A percentile compares a stretch with the other conserved stretches of the same genome.
phyloP scores from a whole-genome alignment of 805 yeast species.

The Myxozyma geophila region DNA sequence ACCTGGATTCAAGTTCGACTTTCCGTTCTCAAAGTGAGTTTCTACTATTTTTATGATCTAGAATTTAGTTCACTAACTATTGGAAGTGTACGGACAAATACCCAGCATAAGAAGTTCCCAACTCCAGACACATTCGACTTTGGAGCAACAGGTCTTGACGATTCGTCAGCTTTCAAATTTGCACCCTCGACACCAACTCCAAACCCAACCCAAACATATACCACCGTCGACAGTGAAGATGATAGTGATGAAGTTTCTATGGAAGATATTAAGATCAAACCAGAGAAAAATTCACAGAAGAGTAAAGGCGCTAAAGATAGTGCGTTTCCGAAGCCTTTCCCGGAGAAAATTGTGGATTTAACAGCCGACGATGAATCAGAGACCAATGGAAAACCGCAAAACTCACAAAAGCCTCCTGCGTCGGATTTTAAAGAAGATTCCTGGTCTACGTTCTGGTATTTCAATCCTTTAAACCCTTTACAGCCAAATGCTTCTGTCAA shows the following conservation, averaged over 20 bases:
- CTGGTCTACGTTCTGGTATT: constrained; percentile 8
- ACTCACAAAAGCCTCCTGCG: neutral
- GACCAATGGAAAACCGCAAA: neutral
- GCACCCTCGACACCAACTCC: constrained; percentile 9
- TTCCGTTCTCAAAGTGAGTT: constrained; percentile 1
- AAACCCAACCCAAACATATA: neutral
- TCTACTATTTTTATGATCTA: neutral
- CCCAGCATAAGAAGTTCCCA: constrained; percentile 2
- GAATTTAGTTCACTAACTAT: neutral
- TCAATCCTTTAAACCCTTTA: constrained; percentile 4
- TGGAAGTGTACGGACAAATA: neutral
- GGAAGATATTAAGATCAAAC: neutral
- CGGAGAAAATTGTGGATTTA: constrained; percentile 19
- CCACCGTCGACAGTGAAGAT: constrained; percentile 9
- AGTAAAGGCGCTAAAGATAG: neutral
- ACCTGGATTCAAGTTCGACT: constrained; percentile 6
- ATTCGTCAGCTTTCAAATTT: neutral
- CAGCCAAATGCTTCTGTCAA: neutral
- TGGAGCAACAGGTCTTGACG: constrained; percentile 2
- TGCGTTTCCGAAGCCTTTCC: constrained; percentile 19
- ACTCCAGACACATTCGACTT: constrained; percentile 11
- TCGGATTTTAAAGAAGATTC: neutral
- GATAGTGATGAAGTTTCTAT: constrained; percentile 1
- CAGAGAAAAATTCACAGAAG: neutral
- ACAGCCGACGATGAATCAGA: neutral